Conservation (phyloP, 2,329 filamentous ascomycete species). For the Hymenoscyphus linearis region DNA sequence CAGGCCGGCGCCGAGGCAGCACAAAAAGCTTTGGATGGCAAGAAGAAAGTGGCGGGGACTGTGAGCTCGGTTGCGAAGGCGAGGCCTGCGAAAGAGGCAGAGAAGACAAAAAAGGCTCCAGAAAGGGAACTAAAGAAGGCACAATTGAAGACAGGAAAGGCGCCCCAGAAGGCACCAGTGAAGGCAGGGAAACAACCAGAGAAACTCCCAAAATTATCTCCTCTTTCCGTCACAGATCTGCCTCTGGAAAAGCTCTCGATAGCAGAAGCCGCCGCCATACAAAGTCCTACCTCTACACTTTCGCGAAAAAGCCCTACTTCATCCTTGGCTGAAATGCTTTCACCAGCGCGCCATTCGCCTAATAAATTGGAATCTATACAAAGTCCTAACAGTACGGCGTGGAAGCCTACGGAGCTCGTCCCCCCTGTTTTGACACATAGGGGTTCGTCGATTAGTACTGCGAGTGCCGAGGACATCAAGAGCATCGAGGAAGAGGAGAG, state of each 20-base stretch:
- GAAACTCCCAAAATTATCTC: constrained; percentile 13
- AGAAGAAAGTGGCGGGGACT: constrained; percentile 33
- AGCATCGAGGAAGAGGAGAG: constrained; percentile 29
- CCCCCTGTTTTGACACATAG: constrained; percentile 20
- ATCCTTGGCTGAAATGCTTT: neutral
- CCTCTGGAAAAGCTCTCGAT: constrained; percentile 10
- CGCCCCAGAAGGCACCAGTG: neutral
- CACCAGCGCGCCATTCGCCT: constrained; percentile 7
- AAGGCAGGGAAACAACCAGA: too few species aligned
- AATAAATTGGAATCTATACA: constrained; percentile 22
- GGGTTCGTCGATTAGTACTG: constrained; percentile 19
- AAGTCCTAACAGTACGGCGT: constrained; percentile 27
- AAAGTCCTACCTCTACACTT: constrained; percentile 29
- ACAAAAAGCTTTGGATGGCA: constrained; percentile 56
- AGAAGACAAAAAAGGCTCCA: constrained; percentile 2
- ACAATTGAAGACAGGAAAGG: constrained; percentile 9
- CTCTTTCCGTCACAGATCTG: constrained; percentile 8
- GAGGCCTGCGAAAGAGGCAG: constrained; percentile 8
- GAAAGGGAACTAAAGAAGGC: too few species aligned
- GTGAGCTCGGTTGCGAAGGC: constrained; percentile 17
- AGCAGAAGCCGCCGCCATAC: constrained; percentile 18
- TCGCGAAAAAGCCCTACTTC: constrained; percentile 14
- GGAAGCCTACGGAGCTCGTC: constrained; percentile 25
- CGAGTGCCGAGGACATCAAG: constrained; percentile 27
- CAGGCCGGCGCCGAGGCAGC: constrained; percentile 62